Percentiles rank a stretch among this genome's conserved stretches.
phyloP scores from a whole-genome alignment of 2,329 filamentous ascomycete genomes.

The Cercospora brassicicola region DNA sequence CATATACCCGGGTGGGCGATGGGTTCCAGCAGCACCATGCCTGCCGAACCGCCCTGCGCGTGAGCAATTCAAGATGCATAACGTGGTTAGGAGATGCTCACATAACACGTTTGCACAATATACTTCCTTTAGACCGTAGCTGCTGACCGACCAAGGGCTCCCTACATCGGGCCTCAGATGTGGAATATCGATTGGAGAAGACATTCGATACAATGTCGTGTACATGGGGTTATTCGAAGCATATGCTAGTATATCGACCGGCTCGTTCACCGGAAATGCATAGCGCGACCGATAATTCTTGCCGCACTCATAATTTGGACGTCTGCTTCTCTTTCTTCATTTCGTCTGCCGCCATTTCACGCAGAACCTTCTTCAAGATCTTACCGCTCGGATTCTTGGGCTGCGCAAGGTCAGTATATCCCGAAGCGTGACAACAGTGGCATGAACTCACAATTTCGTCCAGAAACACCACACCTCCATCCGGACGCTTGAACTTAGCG shows the following conservation, averaged over 20 bases:
- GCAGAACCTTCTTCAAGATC: conserved; percentile 52
- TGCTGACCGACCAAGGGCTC: background rate
- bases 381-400: conserved; percentile 64
- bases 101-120: background rate
- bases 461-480: conserved; percentile 59
- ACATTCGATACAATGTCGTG: background rate
- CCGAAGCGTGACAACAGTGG: background rate
- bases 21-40: background rate
- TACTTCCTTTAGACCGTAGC: background rate
- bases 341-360: conserved; percentile 70
- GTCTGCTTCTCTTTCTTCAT: conserved; percentile 65
- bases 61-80: background rate
- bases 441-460: conserved; percentile 45
- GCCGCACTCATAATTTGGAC: conserved; percentile 49
- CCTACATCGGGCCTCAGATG: background rate
- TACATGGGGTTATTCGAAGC: background rate
- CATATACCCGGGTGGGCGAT: background rate
- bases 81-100: background rate
- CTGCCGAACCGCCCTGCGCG: background rate
- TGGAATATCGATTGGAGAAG: background rate
- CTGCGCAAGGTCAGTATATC: conserved; percentile 2
- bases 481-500: conserved; percentile 62
- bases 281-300: background rate
- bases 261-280: background rate
- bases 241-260: background rate